phyloP scores from a whole-genome alignment of 768 basidiomycete species.

The Hygrocybe coccinea region DNA sequence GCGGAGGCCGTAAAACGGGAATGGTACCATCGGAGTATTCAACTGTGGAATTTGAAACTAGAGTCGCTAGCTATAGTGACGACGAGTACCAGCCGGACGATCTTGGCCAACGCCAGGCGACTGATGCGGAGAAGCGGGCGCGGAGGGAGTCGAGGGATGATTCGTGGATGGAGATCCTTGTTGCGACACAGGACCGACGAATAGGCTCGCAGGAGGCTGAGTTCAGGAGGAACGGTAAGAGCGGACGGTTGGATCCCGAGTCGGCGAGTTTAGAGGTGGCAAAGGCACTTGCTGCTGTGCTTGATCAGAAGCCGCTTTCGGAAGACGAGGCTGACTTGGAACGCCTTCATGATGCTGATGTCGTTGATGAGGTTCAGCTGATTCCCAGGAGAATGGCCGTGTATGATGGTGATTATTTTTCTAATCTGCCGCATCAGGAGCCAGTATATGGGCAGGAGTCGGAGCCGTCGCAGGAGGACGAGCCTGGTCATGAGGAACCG shows the following conservation, averaged over 20 bases:
- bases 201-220: conserved; percentile 53
- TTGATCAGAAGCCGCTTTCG: conserved; percentile 32
- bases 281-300: conserved; percentile 60
- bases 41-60: conserved; percentile 77
- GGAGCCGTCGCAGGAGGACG: conserved; percentile 24
- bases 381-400: conserved; percentile 31
- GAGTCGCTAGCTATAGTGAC: conserved; percentile 62
- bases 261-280: conserved; percentile 69
- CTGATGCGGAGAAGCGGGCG: conserved; percentile 42
- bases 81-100: conserved; percentile 35
- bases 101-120: conserved; percentile 32
- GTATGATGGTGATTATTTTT: conserved; percentile 17
- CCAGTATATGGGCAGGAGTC: conserved; percentile 23
- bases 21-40: conserved; percentile 73
- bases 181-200: conserved; percentile 51
- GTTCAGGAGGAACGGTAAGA: conserved; percentile 26
- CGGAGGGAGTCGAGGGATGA: conserved; percentile 56
- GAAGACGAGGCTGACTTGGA: conserved; percentile 24
- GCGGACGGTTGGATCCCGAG: conserved; percentile 53
- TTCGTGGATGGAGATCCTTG: conserved; percentile 85
- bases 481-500: neutral
- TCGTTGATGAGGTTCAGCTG: conserved; percentile 49
- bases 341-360: conserved; percentile 37
- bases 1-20: conserved; percentile 42
- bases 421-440: conserved; percentile 18